These are phyloP conservation scores for Podospora pseudoanserina DNA, from an alignment of 495 filamentous ascomycete genomes.

Conservation along the genomic window DNA sequence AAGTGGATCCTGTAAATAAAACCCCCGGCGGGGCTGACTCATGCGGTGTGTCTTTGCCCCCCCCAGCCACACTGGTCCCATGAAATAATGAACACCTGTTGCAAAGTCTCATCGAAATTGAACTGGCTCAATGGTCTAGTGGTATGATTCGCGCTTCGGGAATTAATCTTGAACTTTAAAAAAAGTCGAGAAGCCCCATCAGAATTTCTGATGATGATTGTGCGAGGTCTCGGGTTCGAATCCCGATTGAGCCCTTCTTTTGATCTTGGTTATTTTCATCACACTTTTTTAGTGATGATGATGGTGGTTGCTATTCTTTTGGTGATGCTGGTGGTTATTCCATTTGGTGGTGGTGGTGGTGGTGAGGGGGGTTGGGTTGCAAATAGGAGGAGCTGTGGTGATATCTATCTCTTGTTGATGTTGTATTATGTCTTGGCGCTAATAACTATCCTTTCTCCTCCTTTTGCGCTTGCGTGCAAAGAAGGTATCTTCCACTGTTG, in stretches of 20 bases:
- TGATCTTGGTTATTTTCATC: background rate
- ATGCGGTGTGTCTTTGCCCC: background rate
- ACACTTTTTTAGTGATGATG: no score
- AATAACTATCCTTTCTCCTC: background rate
- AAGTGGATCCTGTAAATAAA: background rate
- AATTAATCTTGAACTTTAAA: background rate
- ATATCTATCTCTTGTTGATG: background rate
- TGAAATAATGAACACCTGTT: background rate
- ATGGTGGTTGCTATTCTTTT: no score
- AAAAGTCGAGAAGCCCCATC: background rate
- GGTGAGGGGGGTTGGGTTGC: no score
- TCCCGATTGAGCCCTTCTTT: slow-evolving; percentile 1
- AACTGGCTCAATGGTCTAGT: slow-evolving; percentile 4
- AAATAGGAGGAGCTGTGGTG: no score
- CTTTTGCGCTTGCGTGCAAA: background rate
- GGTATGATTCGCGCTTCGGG: slow-evolving; percentile 6
- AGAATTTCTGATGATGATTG: background rate
- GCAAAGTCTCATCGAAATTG: background rate
- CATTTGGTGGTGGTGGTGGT: no score
- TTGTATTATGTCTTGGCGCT: background rate
- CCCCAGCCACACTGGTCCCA: background rate
- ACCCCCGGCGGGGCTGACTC: background rate
- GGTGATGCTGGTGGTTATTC: no score
- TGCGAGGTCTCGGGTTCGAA: slow-evolving; percentile 5
- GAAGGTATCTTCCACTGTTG: background rate